Base-by-base conservation (phyloP, 73 alveolate species). In the Paraurostyla sp. region DNA sequence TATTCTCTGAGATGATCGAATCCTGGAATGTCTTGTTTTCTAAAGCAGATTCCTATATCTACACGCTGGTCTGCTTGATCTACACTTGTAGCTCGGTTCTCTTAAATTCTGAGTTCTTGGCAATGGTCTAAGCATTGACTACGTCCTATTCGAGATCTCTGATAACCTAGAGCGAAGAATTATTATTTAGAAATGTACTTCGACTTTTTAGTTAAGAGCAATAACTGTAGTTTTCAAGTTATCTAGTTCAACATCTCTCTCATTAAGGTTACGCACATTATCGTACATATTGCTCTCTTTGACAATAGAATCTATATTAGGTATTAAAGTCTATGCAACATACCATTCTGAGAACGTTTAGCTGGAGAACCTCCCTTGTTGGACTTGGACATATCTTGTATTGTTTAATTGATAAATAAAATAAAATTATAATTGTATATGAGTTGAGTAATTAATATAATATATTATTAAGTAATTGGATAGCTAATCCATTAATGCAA, bases 171-270 rank as follows among this genome's bases (percentile, higher is more conserved):
- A 30, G 50, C 22, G n/a, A 30, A 60, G 25, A 2, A 9, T 30
- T 60, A 9, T 33, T 7, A 30, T 69, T 40, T 7, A 69, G 35
- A 38, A 46, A 69, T 18, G 20, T 52, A 87, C 95, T 56, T 82
- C 68, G 27, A 80, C 92, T 48, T 89, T 89, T 36, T 89, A 65
- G 52, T 76, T 68, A n/a, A 89, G 45, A 27, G 83, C 88, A 16
- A 89, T 85, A 27, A 89, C 80, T 7, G 87, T 88, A 0, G 95
- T 89, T 29, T 89, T 89, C 25, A 89, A 42, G 75, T 89, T 91
- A 43, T 89, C 95, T 30, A 76, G 73, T 63, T 89, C 95, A 68
- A 89, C 95, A 0, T 81, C 89, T 20, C 76, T 89, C 32, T 89
- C 95, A 32, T 88, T 71, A 54, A 89, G 60, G 22, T 16, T 50